These are phyloP conservation scores for Mucor circinelloides DNA, from an alignment of 371 early-diverging fungal species.

Conservation along the genomic window DNA sequence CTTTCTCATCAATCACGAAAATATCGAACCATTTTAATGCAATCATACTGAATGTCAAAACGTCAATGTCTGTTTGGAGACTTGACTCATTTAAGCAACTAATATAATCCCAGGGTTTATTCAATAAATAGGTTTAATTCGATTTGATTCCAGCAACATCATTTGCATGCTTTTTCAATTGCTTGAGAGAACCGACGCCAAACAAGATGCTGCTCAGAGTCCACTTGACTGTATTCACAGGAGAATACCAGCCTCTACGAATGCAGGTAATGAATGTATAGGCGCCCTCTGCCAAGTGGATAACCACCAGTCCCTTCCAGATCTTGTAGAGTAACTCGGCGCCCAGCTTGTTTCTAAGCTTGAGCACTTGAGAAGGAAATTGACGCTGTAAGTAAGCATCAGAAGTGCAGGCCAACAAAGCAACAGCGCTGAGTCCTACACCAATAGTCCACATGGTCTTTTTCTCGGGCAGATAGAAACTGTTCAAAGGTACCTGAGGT, in stretches of 20 bases:
- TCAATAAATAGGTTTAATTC: neutral
- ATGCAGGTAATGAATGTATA: conserved; percentile 32
- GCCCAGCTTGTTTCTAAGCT: conserved; percentile 17
- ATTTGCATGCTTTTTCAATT: conserved; percentile 31
- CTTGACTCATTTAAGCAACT: too few relatives aligned
- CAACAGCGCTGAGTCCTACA: conserved; percentile 9
- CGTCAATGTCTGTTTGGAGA: too few relatives aligned
- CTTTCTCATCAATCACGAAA: neutral
- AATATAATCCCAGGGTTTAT: neutral
- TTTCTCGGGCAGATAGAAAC: conserved; percentile 23
- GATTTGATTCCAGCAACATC: conserved; percentile 18
- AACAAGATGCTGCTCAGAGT: conserved; percentile 34
- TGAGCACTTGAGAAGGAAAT: conserved; percentile 14
- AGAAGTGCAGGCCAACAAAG: conserved; percentile 16
- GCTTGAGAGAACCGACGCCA: conserved; percentile 30
- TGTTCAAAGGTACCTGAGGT: conserved; percentile 35
- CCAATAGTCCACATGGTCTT: neutral
- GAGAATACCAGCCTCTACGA: conserved; percentile 46
- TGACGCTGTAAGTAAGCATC: conserved; percentile 25
- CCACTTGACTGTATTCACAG: conserved; percentile 39
- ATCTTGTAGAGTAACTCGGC: neutral
- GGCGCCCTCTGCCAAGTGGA: conserved; percentile 28
- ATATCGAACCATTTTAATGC: neutral
- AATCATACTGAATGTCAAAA: too few relatives aligned
- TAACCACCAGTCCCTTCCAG: conserved; percentile 4